phyloP scores from a whole-genome alignment of 2,329 filamentous ascomycete species.

The Rhynchosporium graminicola region DNA sequence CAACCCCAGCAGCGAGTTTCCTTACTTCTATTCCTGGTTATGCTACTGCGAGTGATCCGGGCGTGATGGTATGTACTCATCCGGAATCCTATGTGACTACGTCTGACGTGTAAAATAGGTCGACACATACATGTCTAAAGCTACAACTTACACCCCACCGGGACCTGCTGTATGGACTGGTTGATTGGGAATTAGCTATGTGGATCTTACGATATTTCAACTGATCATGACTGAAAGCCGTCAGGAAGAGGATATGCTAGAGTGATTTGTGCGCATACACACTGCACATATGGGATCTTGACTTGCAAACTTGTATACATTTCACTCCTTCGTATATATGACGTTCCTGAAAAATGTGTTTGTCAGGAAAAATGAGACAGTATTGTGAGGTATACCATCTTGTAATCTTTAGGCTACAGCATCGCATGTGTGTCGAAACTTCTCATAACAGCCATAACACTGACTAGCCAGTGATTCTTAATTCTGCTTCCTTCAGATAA shows the following conservation, averaged over 20 bases:
- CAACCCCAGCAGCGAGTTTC: slow-evolving; percentile 39
- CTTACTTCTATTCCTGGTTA: slow-evolving; percentile 34
- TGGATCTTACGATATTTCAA: no score
- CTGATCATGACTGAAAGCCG: background rate
- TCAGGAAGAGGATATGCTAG: background rate
- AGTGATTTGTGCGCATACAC: background rate
- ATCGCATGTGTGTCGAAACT: no score
- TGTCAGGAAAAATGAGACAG: no score
- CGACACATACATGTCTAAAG: slow-evolving; percentile 49
- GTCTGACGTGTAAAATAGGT: slow-evolving; percentile 39
- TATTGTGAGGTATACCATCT: no score
- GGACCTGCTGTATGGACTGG: slow-evolving; percentile 50
- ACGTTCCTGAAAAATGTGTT: background rate
- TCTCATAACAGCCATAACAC: background rate
- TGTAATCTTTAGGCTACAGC: no score
- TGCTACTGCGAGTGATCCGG: slow-evolving; percentile 29
- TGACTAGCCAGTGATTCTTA: background rate
- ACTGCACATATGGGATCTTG: background rate
- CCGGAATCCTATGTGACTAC: background rate
- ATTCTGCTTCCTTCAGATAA: background rate
- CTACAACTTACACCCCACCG: slow-evolving; percentile 50
- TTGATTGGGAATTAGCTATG: background rate
- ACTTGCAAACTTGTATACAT: slow-evolving; percentile 1
- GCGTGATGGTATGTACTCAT: slow-evolving; percentile 40
- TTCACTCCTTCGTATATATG: background rate